Base-by-base conservation (phyloP, 768 basidiomycete species). In the Ramaria sp. region DNA sequence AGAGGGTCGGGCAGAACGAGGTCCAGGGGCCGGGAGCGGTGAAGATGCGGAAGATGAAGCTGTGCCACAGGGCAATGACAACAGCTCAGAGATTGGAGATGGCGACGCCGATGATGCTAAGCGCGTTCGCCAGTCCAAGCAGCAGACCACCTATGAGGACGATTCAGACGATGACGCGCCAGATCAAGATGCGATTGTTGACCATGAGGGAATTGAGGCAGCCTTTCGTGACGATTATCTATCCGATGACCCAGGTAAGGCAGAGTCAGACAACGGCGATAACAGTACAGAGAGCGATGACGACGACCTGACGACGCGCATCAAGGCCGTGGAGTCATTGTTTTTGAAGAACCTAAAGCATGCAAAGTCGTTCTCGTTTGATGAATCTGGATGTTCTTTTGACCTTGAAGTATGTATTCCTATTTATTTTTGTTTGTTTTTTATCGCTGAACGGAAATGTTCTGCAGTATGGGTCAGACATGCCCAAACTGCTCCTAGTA, bases 401-500 rank as follows among this genome's bases (percentile, higher is more conserved):
- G 80, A 84, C 58, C 78, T 99, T 15, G 83, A 92, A 75, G 95
- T 93, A 65, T 63, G 84, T 42, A 5, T 70, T 22, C 51, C 54
- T 20, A 53, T 20, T 12, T n/a, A 56, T 38, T 33, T 34, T 54
- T 17, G 27, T 49, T 31, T 41, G 51, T 37, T 54, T 19, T n/a
- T n/a, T 13, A 51, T 4, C 27, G 39, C n/a, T 19, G n/a, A 60
- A 97, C 33, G 52, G 59, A 54, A 41, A 51, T 37, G 54, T 19
- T 20, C n/a, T 17, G n/a, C 59, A 98, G 92, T 94, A 98, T 73
- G 74, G 79, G 11, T 80, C 87, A 45, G 83, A 89, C 63, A 85
- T 92, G 67, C 93, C 93, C 11, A 98, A 98, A 70, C 77, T 99
- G 34, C 76, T 99, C 20, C 78, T 99, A 43, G 91, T 98, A 49